Base-by-base conservation (phyloP, 2,329 filamentous ascomycete genomes). In the Colletotrichum australisinense region DNA sequence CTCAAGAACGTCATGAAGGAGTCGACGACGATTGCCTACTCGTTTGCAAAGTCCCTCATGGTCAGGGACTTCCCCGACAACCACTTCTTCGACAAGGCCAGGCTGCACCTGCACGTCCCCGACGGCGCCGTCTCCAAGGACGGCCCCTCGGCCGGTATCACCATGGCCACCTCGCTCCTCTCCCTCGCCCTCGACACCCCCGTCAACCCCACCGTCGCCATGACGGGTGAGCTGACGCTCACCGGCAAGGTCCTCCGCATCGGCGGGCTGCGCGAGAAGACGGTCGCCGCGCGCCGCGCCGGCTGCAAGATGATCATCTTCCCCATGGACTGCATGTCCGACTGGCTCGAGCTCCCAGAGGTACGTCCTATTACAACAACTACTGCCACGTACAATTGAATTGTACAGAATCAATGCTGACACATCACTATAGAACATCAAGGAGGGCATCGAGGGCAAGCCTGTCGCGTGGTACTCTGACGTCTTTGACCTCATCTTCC, bases 1-100 rank as follows among this genome's bases (percentile, higher is more conserved):
- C 88, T 99, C 62, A 97, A 98, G 86, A 91, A 91, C 19, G 97
- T 99, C 52, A 99, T 99, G 97, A 98, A 98, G 85, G 97, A 99
- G 84, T 98, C 95, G 2, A 97, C 95, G 0, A 88, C 91, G 2
- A 98, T 99, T 76, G 97, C 97, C 59, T 98, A 99, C 86, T 97
- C 95, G 0, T 99, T 98, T 80, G 93, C 95, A 79, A 98, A 98
- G 86, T 92, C 95, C 1, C 88, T 96, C 73, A 92, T 98, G 88
- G 95, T 93, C 8, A 93, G 91, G 79, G 86, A 93, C 53, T 99
- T 95, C 85, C 92, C 95, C 0, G 92, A 95, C 72, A 99, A 99
- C 83, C 91, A 92, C 81, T 99, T 98, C 88, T 98, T 99, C 79
- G 95, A 98, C 80, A 95, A 97, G 85, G 97, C 96, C 11, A 95